Conservation (phyloP, 225 moss, liverwort and hornwort species). For the Takakia lepidozioides region DNA sequence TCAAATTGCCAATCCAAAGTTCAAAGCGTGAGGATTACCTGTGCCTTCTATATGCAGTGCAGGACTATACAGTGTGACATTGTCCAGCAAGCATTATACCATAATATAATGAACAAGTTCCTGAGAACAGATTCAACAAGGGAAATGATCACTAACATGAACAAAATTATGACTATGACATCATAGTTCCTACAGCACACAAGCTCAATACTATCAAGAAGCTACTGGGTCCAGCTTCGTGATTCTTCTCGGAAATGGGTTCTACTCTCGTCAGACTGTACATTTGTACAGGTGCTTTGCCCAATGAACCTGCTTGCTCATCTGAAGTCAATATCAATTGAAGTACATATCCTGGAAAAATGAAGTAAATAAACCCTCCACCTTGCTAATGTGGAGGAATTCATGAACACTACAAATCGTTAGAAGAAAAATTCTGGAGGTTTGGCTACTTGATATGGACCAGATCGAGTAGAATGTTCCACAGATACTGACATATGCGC, state of each 20-base stretch:
- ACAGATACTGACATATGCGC: slow-evolving; percentile 26
- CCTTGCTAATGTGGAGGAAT: background rate
- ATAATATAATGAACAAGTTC: background rate
- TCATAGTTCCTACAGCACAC: too few species aligned
- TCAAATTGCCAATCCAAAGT: background rate
- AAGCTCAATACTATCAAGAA: too few species aligned
- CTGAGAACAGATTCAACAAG: background rate
- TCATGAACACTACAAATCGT: background rate
- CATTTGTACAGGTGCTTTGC: too few species aligned
- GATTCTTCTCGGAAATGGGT: too few species aligned
- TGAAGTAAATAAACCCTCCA: background rate
- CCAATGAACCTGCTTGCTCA: background rate
- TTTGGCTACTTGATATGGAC: too few species aligned
- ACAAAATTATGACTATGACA: too few species aligned
- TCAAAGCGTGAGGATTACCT: background rate
- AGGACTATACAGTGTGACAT: background rate
- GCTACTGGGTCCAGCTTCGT: too few species aligned
- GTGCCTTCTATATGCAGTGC: too few species aligned
- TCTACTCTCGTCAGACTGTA: too few species aligned
- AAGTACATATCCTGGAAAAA: background rate
- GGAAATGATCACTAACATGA: too few species aligned
- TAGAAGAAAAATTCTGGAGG: background rate
- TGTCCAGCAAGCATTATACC: background rate
- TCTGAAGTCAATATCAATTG: background rate
- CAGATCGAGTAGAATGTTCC: too few species aligned